These are phyloP conservation scores for Plasmodium malariae DNA, from an alignment of 169 alveolate genomes.

Conservation along the genomic window DNA sequence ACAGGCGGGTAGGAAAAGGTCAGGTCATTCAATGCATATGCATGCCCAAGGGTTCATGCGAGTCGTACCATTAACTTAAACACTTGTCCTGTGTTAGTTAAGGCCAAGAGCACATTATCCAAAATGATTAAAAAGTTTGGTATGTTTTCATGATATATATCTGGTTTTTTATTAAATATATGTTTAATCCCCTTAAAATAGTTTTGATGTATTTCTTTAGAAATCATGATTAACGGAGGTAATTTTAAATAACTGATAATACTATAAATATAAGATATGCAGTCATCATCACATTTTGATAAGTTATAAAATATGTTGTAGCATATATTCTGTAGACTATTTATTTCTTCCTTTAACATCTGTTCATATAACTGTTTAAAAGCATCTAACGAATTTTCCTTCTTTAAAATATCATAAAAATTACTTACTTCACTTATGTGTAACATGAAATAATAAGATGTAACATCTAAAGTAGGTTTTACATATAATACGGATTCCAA, in stretches of 20 bases:
- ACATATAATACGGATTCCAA: slow-evolving; percentile 34
- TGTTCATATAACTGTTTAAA: slow-evolving; percentile 41
- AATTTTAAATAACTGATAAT: slow-evolving; percentile 18
- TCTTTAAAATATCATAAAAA: slow-evolving; percentile 61
- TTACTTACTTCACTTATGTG: slow-evolving; percentile 70
- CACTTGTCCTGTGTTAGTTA: slow-evolving; percentile 16
- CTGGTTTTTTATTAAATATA: slow-evolving; percentile 41
- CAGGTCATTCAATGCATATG: neutral
- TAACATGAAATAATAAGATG: slow-evolving; percentile 36
- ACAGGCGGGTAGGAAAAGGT: neutral
- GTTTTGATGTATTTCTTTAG: slow-evolving; percentile 52
- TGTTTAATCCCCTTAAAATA: slow-evolving; percentile 58
- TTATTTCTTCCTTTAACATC: slow-evolving; percentile 30
- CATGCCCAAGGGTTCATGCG: neutral
- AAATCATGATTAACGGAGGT: slow-evolving; percentile 60
- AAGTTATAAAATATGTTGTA: slow-evolving; percentile 61
- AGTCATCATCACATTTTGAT: slow-evolving; percentile 38
- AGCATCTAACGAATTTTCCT: slow-evolving; percentile 37
- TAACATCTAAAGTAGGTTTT: neutral
- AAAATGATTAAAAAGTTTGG: slow-evolving; percentile 23
- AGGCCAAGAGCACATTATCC: slow-evolving; percentile 30
- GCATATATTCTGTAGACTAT: slow-evolving; percentile 26
- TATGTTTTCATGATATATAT: slow-evolving; percentile 30
- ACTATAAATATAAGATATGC: slow-evolving; percentile 19
- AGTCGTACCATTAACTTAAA: slow-evolving; percentile 58